Percentiles rank a stretch among this genome's conserved stretches.
These are phyloP conservation scores for Hypericum androsaemum DNA, from an alignment of 345 rosid species.

Conservation along the genomic window DNA sequence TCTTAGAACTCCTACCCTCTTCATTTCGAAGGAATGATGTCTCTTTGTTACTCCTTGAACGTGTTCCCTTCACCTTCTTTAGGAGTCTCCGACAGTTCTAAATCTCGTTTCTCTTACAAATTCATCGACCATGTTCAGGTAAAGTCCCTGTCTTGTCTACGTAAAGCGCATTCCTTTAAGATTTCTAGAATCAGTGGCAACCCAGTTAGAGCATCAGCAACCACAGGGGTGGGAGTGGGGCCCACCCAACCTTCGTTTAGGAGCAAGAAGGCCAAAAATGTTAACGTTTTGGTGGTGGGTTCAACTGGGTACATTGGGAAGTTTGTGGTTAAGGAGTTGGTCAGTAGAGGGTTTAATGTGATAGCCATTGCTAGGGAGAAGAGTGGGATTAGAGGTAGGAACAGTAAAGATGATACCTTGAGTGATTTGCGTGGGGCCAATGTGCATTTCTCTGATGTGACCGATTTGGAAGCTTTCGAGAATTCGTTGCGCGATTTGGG, in stretches of 20 bases:
- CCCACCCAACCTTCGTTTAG: conserved; percentile 38
- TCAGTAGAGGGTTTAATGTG: conserved; percentile 74
- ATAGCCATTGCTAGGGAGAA: conserved; percentile 72
- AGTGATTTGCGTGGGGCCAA: conserved; percentile 50
- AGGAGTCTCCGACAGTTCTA: conserved; percentile 18
- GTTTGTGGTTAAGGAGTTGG: conserved; percentile 70
- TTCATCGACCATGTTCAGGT: conserved; percentile 49
- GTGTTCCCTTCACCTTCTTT: conserved; percentile 27
- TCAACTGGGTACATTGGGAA: conserved; percentile 93
- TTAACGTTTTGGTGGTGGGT: conserved; percentile 72
- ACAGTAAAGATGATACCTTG: conserved; percentile 53
- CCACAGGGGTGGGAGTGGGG: conserved; percentile 26
- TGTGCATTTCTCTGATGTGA: conserved; percentile 83
- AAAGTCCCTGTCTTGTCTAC: conserved; percentile 27
- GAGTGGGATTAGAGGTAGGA: conserved; percentile 67
- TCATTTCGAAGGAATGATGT: conserved; percentile 16
- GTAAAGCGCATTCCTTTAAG: conserved; percentile 15
- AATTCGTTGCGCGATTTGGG: conserved; percentile 39
- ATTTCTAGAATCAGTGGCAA: conserved; percentile 23
- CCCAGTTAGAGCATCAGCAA: conserved; percentile 30
- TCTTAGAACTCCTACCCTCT: no score
- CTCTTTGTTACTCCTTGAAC: conserved; percentile 42
- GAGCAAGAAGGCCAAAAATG: conserved; percentile 44
- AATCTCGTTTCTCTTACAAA: conserved; percentile 25
- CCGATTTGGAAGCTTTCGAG: conserved; percentile 40